These are phyloP conservation scores for Ceratobasidium sp. DNA, from an alignment of 1,284 basidiomycete genomes.

Conservation along the genomic window DNA sequence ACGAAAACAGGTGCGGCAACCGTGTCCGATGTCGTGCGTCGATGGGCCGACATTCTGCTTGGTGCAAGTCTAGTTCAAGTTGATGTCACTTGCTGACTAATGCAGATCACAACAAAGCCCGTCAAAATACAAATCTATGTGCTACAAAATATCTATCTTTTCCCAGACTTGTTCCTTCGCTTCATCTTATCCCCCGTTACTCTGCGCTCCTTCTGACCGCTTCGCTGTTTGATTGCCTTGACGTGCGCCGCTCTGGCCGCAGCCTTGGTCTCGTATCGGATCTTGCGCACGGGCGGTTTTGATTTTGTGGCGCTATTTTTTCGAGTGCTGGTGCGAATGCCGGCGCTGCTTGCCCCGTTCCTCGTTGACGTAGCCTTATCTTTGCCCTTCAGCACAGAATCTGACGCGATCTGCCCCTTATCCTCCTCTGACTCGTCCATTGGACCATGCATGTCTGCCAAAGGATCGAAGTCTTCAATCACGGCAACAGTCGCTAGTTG, in stretches of 20 bases:
- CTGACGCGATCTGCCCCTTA: not conserved
- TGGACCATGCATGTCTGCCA: constrained; percentile 35
- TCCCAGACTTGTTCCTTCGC: constrained; percentile 3
- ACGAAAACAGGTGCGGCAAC: not conserved
- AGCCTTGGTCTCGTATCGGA: constrained; percentile 72
- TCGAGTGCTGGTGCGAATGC: not conserved
- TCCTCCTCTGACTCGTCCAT: not conserved
- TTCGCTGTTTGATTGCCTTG: constrained; percentile 10
- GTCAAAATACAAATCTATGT: not conserved
- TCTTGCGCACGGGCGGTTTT: constrained; percentile 41
- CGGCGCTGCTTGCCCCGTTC: constrained; percentile 53
- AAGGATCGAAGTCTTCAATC: constrained; percentile 76
- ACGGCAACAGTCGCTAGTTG: constrained; percentile 83
- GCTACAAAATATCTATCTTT: constrained; percentile 8
- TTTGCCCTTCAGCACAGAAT: constrained; percentile 45
- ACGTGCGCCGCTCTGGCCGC: constrained; percentile 60
- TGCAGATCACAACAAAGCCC: constrained; percentile 40
- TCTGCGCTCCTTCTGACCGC: constrained; percentile 7
- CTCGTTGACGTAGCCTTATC: constrained; percentile 52
- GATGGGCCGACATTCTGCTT: constrained; percentile 17
- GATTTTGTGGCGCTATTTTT: not conserved
- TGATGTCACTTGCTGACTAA: constrained; percentile 42
- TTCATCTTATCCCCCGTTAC: not conserved
- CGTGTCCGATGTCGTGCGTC: constrained; percentile 28
- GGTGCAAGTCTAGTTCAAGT: constrained; percentile 6